Base-by-base conservation (phyloP, 805 yeast genomes). In the Nakazawaea wickerhamii region DNA sequence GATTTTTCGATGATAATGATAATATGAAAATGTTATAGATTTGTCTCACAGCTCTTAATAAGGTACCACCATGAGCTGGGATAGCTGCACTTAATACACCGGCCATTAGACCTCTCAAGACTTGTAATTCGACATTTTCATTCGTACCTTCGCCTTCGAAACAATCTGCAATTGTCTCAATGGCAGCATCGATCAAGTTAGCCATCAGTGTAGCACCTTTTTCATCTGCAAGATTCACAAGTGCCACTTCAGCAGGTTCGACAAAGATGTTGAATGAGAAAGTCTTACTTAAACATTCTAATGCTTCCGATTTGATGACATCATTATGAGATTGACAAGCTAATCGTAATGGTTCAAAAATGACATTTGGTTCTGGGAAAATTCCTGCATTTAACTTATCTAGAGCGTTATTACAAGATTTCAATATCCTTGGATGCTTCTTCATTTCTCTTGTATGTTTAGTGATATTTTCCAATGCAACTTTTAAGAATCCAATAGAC, bases 91-190 rank as follows among this genome's bases (percentile, higher is more conserved):
- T 84, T 26, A 91, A 70, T 13, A 89, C 83, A 40, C 95, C 91
- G 48, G 93, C 88, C 58, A 91, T 82, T 39, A 95, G 68, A 0
- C 97, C 97, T 55, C 95, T 79, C 25, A 91, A 84, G 10, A 93
- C 91, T 64, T 95, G 99, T 44, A 93, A 65, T 65, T 95, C 99
- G 26, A 95, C 78, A 44, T 75, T 79, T 19, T 85, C 85, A 57
- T 90, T 95, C 0, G 98, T 88, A 1, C 89, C 88, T 60, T 93
- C 99, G 31, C 95, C 95, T 48, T 83, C 86, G 59, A 87, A 91
- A 50, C 95, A 84, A 20, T 82, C 79, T 19, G 93, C 77, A 18
- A 90, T 85, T 13, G 89, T 84, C 49, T 83, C 84, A 32, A 91
- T 84, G 0, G 95, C 88, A 19, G 84, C 84, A 57, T 86, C 93